Base-by-base conservation (phyloP, 345 rosid genomes). In the Syzygium jambos region DNA sequence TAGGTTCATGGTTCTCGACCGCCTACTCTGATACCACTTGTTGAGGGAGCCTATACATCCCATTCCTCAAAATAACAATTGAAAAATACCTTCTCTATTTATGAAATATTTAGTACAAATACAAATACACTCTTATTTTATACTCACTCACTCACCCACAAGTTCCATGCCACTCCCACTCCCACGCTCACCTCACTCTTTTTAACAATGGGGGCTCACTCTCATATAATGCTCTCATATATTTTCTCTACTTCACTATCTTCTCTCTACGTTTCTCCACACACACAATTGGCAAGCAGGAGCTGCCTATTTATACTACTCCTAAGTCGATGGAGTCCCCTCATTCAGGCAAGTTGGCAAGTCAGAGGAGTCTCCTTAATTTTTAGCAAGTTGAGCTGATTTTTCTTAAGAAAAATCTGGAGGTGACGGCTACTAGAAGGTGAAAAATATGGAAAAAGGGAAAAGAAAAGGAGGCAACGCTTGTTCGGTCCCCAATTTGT, bases 1-100 rank as follows among this genome's bases (percentile, higher is more conserved):
- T 59, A 0, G 16, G 30, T 59, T 59, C 30, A 59, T 5, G 68
- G 30, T 27, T 16, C 23, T 14, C 1, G 1, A 27, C 5, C 0
- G 0, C 30, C 16, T 59, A 27, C 16, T 59, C 23, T 27, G 30
- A 59, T 11, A 25, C 29, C 65, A 57, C 29, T 57, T 57, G 65
- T 57, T 57, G 29, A 25, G 14, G 27, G 27, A 57, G 29, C 29
- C 30, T 29, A 10, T 25, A 59, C 68, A 11, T 59, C 34, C 34
- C 12, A 59, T 59, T 59, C 17, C 9, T 12, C 34, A 27, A 59
- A 29, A n/a, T 59, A 59, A 16, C 17, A 59, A 27, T 1, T n/a
- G 34, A 27, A 27, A 59, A 27, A 27, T 12, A 2, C 68, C 6
- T 59, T 59, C n/a, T 59, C 30, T 5, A 5, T 11, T 27, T 27